A percentile compares a stretch with the other conserved stretches of the same genome.
Evolutionary conservation across 768 basidiomycete genomes (phyloP).

Genomic region (Lentinula raphanica): DNA sequence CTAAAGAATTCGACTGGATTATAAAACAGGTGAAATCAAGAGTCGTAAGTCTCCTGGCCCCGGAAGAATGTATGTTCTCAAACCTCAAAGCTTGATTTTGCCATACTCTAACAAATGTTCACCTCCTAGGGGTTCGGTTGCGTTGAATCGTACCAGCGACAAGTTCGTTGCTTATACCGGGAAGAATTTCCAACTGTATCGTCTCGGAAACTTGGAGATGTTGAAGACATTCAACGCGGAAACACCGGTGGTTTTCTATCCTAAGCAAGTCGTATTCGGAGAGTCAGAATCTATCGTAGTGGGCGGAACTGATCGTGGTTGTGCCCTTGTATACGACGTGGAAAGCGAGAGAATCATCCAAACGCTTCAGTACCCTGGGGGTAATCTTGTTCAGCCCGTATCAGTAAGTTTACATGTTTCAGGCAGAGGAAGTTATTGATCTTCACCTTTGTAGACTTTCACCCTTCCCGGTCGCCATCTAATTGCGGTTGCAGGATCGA

Average conservation of each 20-base stretch:
- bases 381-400: slow-evolving; percentile 1
- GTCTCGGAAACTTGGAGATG: not conserved
- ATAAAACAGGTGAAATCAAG: not conserved
- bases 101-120: not conserved
- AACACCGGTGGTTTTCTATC: not conserved
- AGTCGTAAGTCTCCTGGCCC: not conserved
- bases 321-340: not conserved
- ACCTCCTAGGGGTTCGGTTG: not conserved
- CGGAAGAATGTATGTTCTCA: not conserved
- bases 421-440: not conserved
- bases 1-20: not conserved
- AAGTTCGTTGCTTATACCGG: slow-evolving; percentile 3
- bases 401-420: not conserved
- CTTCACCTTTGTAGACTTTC: not conserved
- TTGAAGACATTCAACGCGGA: not conserved
- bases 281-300: not conserved
- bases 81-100: too few species aligned
- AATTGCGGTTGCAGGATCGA: not conserved
- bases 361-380: not conserved
- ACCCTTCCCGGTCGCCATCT: not conserved
- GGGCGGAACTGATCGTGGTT: slow-evolving; percentile 2
- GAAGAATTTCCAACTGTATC: not conserved
- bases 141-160: not conserved
- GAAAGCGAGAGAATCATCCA: not conserved
- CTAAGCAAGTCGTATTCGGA: slow-evolving; percentile 1